A percentile compares a stretch with the other conserved stretches of the same genome.
phyloP scores from a whole-genome alignment of 768 basidiomycete species.

The Mycena filopes region DNA sequence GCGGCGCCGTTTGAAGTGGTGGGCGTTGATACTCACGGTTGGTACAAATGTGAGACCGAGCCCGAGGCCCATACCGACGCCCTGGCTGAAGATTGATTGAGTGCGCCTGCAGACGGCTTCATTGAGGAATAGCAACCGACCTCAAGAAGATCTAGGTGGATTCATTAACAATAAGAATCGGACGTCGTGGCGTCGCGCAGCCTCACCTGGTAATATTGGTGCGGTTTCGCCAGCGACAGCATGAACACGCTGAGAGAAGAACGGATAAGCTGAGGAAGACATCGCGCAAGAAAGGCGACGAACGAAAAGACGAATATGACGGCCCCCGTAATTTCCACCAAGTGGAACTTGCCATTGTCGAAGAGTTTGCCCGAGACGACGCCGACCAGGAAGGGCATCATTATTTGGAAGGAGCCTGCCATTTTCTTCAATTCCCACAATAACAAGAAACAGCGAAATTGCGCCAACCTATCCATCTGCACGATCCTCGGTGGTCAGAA shows the following conservation, averaged over 20 bases:
- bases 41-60: conserved; percentile 53
- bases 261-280: neutral
- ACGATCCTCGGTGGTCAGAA: neutral
- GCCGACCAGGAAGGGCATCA: neutral
- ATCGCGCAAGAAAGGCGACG: neutral
- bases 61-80: conserved; percentile 48
- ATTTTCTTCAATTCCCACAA: too few species aligned
- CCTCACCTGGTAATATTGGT: neutral
- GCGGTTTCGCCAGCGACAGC: neutral
- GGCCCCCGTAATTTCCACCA: neutral
- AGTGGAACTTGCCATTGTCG: neutral
- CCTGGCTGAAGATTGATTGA: conserved; percentile 22
- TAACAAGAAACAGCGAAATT: too few species aligned
- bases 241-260: neutral
- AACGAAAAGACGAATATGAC: neutral
- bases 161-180: too few species aligned
- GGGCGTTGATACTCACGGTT: conserved; percentile 42
- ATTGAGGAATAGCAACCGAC: neutral
- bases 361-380: neutral
- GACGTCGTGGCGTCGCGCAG: neutral
- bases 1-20: conserved; percentile 54
- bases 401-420: neutral
- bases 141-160: neutral
- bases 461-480: neutral
- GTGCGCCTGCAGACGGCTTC: neutral